Base-by-base conservation (phyloP, 306 rosid species). In the Cucumis cinereus region DNA sequence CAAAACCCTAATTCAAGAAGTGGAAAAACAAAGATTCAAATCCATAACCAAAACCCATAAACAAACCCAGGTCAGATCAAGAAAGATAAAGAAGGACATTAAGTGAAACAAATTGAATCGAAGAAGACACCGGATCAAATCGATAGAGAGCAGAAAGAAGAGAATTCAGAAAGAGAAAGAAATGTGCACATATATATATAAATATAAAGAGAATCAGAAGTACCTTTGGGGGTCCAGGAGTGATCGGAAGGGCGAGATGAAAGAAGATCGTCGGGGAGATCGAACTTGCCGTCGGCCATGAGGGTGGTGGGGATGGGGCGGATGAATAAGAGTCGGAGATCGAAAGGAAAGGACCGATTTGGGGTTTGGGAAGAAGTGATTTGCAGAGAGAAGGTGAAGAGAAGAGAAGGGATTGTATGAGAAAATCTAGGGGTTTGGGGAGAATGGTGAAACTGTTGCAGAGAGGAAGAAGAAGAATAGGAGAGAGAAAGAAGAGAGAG, bases 211-310 rank as follows among this genome's bases (percentile, higher is more conserved):
- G 52, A 77, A 10, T 38, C 23, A 1, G 33, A 13, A 59, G 64
- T 77, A 87, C 91, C 89, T 79, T 79, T 87, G 73, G 84, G 63
- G 17, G 84, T 74, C 87, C 85, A 85, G 19, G 84, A 75, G 35
- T 80, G 87, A 83, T 83, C 91, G 81, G 89, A 83, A 10, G 83
- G 81, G 10, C 83, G 83, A 23, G 85, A 81, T 49, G 81, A 79
- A 77, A 87, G 81, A 77, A 87, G 82, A 81, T 85, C 86, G 68
- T 85, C 86, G 4, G 89, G 87, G 3, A 83, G 91, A 85, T 83
- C 87, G 84, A 85, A 73, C 77, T 87, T 87, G 63, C 84, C 79
- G 75, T 87, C 85, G 61, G 87, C 91, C 91, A 87, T 87, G 36
- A 67, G 63, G 54, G n/a, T n/a, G n/a, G n/a, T n/a, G 20, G 24